phyloP scores from a whole-genome alignment of 1,284 basidiomycete genomes.

The Phylloporus sp. region DNA sequence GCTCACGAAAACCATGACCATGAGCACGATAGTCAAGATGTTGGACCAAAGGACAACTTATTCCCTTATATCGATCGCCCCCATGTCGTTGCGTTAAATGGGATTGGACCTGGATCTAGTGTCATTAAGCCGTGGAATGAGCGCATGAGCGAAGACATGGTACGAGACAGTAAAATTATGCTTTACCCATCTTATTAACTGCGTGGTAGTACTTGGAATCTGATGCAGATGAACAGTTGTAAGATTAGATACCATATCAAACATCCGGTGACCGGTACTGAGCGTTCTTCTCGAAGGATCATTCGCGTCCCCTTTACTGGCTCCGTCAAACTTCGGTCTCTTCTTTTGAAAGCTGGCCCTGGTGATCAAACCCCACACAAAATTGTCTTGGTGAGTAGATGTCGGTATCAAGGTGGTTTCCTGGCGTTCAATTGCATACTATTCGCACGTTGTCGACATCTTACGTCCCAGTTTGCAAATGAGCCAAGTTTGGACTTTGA shows the following conservation, averaged over 20 bases:
- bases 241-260: constrained; percentile 30
- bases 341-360: constrained; percentile 80
- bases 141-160: constrained; percentile 68
- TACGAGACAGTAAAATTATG: constrained; percentile 40
- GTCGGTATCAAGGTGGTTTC: background rate
- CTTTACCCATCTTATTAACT: constrained; percentile 12
- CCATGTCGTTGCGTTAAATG: constrained; percentile 78
- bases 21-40: constrained; percentile 37
- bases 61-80: constrained; percentile 72
- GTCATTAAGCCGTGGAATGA: constrained; percentile 83
- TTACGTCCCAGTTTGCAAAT: constrained; percentile 62
- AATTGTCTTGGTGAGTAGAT: constrained; percentile 64
- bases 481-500: constrained; percentile 77
- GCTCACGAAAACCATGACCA: background rate
- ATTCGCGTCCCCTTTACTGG: constrained; percentile 83
- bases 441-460: background rate
- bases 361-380: constrained; percentile 74
- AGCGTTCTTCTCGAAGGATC: constrained; percentile 56
- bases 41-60: constrained; percentile 74
- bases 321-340: constrained; percentile 75
- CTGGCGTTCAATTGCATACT: background rate
- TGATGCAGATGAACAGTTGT: constrained; percentile 86
- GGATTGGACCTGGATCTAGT: constrained; percentile 53
- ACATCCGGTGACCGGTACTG: constrained; percentile 9
- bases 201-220: constrained; percentile 72